Conservation (phyloP, 2,329 filamentous ascomycete species). For the Cercospora sp. region DNA sequence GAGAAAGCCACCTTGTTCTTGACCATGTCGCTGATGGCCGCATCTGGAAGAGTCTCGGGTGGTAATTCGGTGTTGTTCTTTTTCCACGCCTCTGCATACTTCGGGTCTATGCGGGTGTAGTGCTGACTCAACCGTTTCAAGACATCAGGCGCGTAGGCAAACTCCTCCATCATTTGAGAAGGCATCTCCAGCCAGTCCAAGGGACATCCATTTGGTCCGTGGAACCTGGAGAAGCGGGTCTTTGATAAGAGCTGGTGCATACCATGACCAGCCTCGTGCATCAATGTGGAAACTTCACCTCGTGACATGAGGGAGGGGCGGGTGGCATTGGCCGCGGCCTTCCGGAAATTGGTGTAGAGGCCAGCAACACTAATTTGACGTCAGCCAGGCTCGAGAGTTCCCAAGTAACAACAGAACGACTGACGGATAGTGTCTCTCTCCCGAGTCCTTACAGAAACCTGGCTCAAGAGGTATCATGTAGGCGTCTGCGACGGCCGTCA, state of each 20-base stretch:
- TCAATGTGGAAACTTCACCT: conserved; percentile 1
- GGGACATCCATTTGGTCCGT: conserved; percentile 11
- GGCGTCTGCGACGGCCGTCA: neutral
- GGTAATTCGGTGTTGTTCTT: neutral
- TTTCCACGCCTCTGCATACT: conserved; percentile 7
- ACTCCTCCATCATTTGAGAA: conserved; percentile 22
- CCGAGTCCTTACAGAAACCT: conserved; percentile 10
- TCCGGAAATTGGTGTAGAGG: conserved; percentile 11
- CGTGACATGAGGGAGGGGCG: conserved; percentile 13
- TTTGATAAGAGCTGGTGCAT: conserved; percentile 19
- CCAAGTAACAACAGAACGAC: no score
- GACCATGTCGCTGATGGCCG: neutral
- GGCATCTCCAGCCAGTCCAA: conserved; percentile 16
- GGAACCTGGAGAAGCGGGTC: conserved; percentile 2
- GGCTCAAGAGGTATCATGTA: conserved; percentile 4
- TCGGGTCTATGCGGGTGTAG: conserved; percentile 9
- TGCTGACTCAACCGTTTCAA: conserved; percentile 20
- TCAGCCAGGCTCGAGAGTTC: neutral
- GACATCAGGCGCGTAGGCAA: conserved; percentile 3
- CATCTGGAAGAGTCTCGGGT: conserved; percentile 6
- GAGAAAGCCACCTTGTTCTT: conserved; percentile 3
- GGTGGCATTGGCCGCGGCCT: neutral
- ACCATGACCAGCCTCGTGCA: conserved; percentile 23
- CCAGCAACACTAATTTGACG: neutral
- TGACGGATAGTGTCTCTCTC: conserved; percentile 15